Base-by-base conservation (phyloP, 108 stramenopile species). In the Schizochytrium sp. region DNA sequence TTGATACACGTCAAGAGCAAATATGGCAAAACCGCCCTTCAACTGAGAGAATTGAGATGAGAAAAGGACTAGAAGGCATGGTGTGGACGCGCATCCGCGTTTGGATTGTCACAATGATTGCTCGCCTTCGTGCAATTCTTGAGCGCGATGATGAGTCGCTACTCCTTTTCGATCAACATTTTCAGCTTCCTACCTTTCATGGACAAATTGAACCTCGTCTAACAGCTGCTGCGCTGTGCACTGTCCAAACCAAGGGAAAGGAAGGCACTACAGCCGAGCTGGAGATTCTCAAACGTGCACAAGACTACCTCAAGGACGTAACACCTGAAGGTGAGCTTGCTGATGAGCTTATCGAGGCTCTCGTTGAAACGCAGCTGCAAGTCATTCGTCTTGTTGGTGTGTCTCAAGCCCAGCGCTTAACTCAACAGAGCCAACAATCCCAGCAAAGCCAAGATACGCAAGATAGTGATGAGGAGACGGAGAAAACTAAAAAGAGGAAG, bases 321-420 rank as follows among this genome's bases (percentile, higher is more conserved):
- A n/a, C 49, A 2, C 10, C 28, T 38, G 10, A 5, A 5, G 76
- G n/a, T 28, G 50, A 47, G 15, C 76, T 55, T 55, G 76, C 47
- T 0, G 28, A 38, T 40, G 76, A 83, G 28, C 53, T 55, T 13
- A 83, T 83, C 3, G 76, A 10, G 47, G 8, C 28, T 42, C 45
- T 83, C 50, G 53, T 55, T 5, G 76, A 83, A 38, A 55, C 53
- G 47, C 76, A 83, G 50, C 10, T 83, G 76, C 50, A 83, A 1
- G 40, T 83, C 8, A 50, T 42, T 56, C 76, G 49, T 83, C 76
- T 49, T 38, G 53, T 83, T 28, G 76, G 76, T 28, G 76, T 83
- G 28, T 83, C 76, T 5, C 15, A 5, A 5, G 5, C 47, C 0
- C 76, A 83, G 76, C 76, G 76, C 45, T 40, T 83, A n/a, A 83